Conservation (phyloP, 345 rosid species). For the Salix koriyanagi region DNA sequence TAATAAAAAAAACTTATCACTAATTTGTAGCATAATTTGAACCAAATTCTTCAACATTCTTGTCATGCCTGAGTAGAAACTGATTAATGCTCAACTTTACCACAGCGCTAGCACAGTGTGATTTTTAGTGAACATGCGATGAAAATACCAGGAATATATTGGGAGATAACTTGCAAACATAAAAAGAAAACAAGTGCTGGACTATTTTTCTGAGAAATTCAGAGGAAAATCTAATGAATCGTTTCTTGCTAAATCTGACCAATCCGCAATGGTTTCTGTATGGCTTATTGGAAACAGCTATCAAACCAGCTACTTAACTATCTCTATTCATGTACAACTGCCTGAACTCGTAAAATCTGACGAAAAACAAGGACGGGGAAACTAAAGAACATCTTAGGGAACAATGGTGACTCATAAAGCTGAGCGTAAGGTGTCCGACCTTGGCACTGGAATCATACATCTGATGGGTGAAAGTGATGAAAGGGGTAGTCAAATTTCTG, state of each 20-base stretch:
- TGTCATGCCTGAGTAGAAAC: not conserved
- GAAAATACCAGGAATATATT: not conserved
- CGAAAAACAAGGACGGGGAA: too few species aligned
- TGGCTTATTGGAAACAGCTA: not conserved
- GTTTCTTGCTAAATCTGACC: not conserved
- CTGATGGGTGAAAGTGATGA: too few species aligned
- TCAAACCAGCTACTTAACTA: not conserved
- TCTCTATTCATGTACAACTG: not conserved
- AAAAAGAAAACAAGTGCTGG: not conserved
- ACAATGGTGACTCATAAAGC: too few species aligned
- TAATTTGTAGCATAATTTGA: too few species aligned
- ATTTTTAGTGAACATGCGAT: not conserved
- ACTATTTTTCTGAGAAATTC: not conserved
- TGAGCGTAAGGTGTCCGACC: too few species aligned
- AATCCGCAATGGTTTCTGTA: not conserved
- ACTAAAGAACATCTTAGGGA: too few species aligned
- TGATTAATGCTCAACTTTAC: not conserved
- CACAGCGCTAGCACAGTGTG: not conserved
- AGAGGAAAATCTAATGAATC: not conserved
- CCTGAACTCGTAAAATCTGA: too few species aligned
- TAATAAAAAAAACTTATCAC: too few species aligned
- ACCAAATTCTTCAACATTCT: too few species aligned
- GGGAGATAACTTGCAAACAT: not conserved
- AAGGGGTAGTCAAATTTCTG: too few species aligned
- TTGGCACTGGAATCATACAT: too few species aligned